These are phyloP conservation scores for Wakefieldia striispora DNA, from an alignment of 768 basidiomycete species.

Conservation along the genomic window DNA sequence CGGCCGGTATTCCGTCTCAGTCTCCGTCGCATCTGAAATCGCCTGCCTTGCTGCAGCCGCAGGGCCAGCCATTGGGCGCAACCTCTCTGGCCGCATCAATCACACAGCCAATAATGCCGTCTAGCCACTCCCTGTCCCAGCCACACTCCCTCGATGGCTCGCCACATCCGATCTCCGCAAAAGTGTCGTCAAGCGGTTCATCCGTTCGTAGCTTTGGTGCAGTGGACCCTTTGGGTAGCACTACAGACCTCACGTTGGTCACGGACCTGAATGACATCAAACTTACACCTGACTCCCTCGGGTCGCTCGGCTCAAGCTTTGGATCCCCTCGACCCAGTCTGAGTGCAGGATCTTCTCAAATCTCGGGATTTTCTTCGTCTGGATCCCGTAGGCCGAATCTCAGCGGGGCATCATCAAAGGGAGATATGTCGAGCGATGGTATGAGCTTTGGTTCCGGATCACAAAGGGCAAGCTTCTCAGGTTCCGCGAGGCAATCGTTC, in stretches of 20 bases:
- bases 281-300: conserved; percentile 24
- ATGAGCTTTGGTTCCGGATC: conserved; percentile 13
- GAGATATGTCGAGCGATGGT: conserved; percentile 19
- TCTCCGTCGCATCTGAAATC: conserved; percentile 22
- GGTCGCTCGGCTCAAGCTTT: conserved; percentile 25
- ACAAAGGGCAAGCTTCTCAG: conserved; percentile 24
- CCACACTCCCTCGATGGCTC: conserved; percentile 31
- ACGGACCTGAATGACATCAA: conserved; percentile 26
- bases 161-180: conserved; percentile 24
- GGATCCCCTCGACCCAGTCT: conserved; percentile 26
- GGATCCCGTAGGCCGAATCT: conserved; percentile 25
- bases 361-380: conserved; percentile 24
- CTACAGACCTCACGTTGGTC: conserved; percentile 22
- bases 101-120: conserved; percentile 21
- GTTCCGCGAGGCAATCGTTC: conserved; percentile 17
- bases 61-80: conserved; percentile 14
- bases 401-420: conserved; percentile 18
- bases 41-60: conserved; percentile 16
- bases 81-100: conserved; percentile 16
- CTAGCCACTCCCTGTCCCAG: conserved; percentile 23
- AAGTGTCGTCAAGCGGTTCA: conserved; percentile 20
- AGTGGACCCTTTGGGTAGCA: conserved; percentile 6
- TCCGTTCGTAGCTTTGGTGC: conserved; percentile 17
- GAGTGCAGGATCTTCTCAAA: conserved; percentile 30
- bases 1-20: conserved; percentile 15